phyloP scores from a whole-genome alignment of 805 yeast species.

The Diddensiella transvaalensis region DNA sequence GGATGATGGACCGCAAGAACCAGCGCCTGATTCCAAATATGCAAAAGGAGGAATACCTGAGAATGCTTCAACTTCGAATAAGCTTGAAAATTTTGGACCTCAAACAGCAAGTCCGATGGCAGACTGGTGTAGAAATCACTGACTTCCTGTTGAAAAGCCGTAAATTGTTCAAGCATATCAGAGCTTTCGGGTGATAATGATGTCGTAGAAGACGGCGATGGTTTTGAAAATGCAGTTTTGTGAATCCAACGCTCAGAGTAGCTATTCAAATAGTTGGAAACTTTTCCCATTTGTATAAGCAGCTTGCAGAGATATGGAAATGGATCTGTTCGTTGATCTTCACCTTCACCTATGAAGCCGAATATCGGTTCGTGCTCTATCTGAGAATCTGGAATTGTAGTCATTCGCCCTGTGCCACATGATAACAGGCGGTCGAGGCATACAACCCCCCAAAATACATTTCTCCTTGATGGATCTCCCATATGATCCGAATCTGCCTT shows the following conservation, averaged over 20 bases:
- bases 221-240: not conserved
- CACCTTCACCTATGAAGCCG: slow-evolving; percentile 10
- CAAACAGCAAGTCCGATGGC: slow-evolving; percentile 27
- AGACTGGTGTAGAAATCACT: slow-evolving; percentile 26
- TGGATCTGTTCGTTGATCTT: slow-evolving; percentile 22
- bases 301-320: slow-evolving; percentile 28
- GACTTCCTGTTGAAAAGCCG: slow-evolving; percentile 23
- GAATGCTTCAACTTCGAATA: slow-evolving; percentile 23
- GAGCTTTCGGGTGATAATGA: slow-evolving; percentile 13
- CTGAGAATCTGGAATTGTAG: slow-evolving; percentile 23
- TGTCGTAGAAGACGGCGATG: not conserved
- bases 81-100: slow-evolving; percentile 28
- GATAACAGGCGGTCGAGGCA: slow-evolving; percentile 28
- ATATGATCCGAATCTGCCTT: slow-evolving; percentile 16
- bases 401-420: slow-evolving; percentile 28
- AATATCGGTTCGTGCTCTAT: slow-evolving; percentile 22
- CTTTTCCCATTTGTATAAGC: slow-evolving; percentile 25
- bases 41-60: slow-evolving; percentile 27
- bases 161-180: slow-evolving; percentile 17
- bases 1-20: slow-evolving; percentile 31
- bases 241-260: slow-evolving; percentile 9
- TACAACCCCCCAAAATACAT: slow-evolving; percentile 29
- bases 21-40: slow-evolving; percentile 30
- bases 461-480: slow-evolving; percentile 18
- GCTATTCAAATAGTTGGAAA: slow-evolving; percentile 26